These are phyloP conservation scores for Sclerotinia subarctica DNA, from an alignment of 2,329 filamentous ascomycete genomes.

Conservation along the genomic window DNA sequence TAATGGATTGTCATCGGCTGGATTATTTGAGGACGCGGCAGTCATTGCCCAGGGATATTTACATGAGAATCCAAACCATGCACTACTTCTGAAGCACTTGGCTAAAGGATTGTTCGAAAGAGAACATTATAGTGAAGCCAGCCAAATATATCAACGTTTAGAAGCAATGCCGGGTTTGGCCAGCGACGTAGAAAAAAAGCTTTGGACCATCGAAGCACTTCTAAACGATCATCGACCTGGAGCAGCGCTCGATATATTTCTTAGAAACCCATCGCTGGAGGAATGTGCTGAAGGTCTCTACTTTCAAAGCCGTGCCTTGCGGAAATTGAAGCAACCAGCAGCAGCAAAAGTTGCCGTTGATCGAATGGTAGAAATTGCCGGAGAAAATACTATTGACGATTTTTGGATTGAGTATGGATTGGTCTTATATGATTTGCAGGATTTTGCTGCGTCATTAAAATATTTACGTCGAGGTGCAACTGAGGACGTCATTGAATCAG, in stretches of 20 bases:
- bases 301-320: slow-evolving; percentile 8
- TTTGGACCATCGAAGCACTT: slow-evolving; percentile 12
- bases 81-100: slow-evolving; percentile 7
- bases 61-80: slow-evolving; percentile 10
- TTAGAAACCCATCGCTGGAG: background rate
- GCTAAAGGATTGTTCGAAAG: slow-evolving; percentile 13
- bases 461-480: slow-evolving; percentile 4
- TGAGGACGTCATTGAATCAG: slow-evolving; percentile 11
- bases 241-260: slow-evolving; percentile 5
- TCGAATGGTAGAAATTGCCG: background rate
- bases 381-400: background rate
- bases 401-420: slow-evolving; percentile 14
- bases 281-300: background rate
- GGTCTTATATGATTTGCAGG: background rate
- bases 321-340: slow-evolving; percentile 6
- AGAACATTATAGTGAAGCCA: slow-evolving; percentile 11
- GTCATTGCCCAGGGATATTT: slow-evolving; percentile 10
- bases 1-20: slow-evolving; percentile 4
- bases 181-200: background rate
- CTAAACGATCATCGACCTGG: slow-evolving; percentile 12
- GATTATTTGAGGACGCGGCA: slow-evolving; percentile 9
- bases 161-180: slow-evolving; percentile 4
- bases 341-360: slow-evolving; percentile 8
- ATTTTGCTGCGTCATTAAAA: background rate
- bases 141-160: slow-evolving; percentile 13